These are phyloP conservation scores for Saussurea involucrata DNA, from an alignment of 129 eudicot species.

Conservation along the genomic window DNA sequence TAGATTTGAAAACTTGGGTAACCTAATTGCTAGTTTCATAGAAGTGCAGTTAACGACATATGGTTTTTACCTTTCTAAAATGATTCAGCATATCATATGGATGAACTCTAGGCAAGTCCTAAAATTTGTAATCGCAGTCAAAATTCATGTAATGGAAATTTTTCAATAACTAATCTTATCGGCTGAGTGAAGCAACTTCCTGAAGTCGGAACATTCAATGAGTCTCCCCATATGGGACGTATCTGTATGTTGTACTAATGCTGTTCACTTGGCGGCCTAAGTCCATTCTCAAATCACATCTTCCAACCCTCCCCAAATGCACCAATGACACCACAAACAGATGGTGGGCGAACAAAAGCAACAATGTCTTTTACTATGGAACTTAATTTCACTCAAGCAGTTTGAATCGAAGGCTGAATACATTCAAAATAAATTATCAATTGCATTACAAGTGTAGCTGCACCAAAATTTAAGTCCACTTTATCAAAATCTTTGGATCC, in stretches of 20 bases:
- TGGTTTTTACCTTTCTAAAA: neutral
- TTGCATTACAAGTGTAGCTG: neutral
- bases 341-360: neutral
- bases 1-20: neutral
- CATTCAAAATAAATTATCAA: neutral
- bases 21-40: neutral
- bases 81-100: neutral
- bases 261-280: neutral
- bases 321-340: neutral
- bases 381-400: neutral
- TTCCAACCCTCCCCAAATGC: neutral
- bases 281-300: neutral
- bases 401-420: neutral
- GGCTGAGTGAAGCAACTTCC: neutral
- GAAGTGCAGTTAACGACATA: neutral
- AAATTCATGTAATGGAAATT: neutral
- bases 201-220: neutral
- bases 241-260: neutral
- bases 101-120: neutral
- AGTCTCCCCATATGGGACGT: neutral
- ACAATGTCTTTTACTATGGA: neutral
- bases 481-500: slow-evolving; percentile 1
- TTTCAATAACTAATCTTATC: neutral
- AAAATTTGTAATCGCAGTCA: neutral
- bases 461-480: neutral